phyloP scores from a whole-genome alignment of 306 rosid species.

The Canavalia ensiformis region DNA sequence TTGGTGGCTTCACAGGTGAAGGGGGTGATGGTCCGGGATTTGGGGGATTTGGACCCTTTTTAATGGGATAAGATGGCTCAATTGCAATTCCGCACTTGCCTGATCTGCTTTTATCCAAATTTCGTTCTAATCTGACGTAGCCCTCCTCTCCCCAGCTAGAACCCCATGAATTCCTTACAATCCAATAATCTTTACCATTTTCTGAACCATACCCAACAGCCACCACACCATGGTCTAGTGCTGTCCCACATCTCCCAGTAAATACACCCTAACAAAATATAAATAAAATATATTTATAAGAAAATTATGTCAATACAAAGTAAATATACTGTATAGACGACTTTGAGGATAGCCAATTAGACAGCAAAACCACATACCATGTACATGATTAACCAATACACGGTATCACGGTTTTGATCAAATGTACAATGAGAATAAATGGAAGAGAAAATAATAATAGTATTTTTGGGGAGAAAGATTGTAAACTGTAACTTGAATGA shows the following conservation, averaged over 20 bases:
- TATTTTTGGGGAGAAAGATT: no score
- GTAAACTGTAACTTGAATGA: no score
- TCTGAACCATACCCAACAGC: conserved; percentile 91
- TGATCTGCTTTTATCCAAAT: conserved; percentile 50
- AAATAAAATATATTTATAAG: neutral
- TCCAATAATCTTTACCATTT: conserved; percentile 82
- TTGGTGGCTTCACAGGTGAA: conserved; percentile 80
- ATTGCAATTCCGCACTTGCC: conserved; percentile 95
- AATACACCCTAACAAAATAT: conserved; percentile 74
- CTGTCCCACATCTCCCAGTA: conserved; percentile 80
- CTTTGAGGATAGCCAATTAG: neutral
- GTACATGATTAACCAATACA: neutral
- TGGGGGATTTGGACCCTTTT: conserved; percentile 83
- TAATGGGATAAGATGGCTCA: conserved; percentile 88
- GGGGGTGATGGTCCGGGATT: conserved; percentile 98
- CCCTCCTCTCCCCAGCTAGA: conserved; percentile 85
- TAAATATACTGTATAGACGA: neutral
- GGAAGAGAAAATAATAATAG: no score
- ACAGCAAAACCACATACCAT: conserved; percentile 7
- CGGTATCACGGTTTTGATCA: neutral
- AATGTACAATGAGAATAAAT: no score
- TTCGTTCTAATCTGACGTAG: conserved; percentile 80
- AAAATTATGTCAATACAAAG: neutral
- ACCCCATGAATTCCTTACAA: conserved; percentile 96
- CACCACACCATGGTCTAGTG: conserved; percentile 87